phyloP scores from a whole-genome alignment of 1,284 basidiomycete species.

The Microbotryomycetes sp. region DNA sequence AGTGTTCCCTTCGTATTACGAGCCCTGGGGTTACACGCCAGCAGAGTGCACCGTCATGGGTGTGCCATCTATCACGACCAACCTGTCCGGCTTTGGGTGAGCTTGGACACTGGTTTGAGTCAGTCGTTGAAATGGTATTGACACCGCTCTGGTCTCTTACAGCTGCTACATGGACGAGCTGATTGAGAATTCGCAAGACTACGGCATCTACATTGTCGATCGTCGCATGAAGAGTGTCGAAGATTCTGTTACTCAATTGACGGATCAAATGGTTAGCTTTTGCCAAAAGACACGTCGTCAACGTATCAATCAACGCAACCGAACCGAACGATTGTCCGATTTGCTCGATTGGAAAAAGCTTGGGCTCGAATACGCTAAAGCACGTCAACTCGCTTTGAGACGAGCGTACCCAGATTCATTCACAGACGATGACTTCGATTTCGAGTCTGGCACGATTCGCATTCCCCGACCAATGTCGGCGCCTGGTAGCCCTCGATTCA shows the following conservation, averaged over 20 bases:
- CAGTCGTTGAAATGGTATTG: neutral
- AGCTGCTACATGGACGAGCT: slow-evolving; percentile 94
- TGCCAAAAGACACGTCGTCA: slow-evolving; percentile 85
- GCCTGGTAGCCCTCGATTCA: slow-evolving; percentile 78
- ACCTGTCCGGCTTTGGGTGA: slow-evolving; percentile 84
- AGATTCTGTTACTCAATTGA: slow-evolving; percentile 69
- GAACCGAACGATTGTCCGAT: slow-evolving; percentile 86
- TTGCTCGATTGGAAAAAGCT: slow-evolving; percentile 90
- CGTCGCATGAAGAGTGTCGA: slow-evolving; percentile 83
- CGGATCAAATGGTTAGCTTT: slow-evolving; percentile 68
- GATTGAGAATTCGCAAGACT: slow-evolving; percentile 65
- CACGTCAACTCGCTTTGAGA: slow-evolving; percentile 73
- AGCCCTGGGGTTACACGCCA: slow-evolving; percentile 76
- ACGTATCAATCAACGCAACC: slow-evolving; percentile 95
- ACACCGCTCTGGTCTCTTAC: neutral
- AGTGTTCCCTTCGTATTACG: slow-evolving; percentile 91
- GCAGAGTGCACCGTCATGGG: slow-evolving; percentile 74
- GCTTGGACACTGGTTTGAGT: slow-evolving; percentile 23
- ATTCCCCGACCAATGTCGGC: slow-evolving; percentile 62
- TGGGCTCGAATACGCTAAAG: slow-evolving; percentile 94
- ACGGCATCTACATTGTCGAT: slow-evolving; percentile 79
- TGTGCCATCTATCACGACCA: slow-evolving; percentile 93
- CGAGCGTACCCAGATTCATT: slow-evolving; percentile 95
- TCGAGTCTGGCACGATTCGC: slow-evolving; percentile 57
- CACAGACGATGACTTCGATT: slow-evolving; percentile 57